Percentiles rank a stretch among this genome's conserved stretches.
phyloP scores from a whole-genome alignment of 2,329 filamentous ascomycete genomes.

The Verticillium nonalfalfae region DNA sequence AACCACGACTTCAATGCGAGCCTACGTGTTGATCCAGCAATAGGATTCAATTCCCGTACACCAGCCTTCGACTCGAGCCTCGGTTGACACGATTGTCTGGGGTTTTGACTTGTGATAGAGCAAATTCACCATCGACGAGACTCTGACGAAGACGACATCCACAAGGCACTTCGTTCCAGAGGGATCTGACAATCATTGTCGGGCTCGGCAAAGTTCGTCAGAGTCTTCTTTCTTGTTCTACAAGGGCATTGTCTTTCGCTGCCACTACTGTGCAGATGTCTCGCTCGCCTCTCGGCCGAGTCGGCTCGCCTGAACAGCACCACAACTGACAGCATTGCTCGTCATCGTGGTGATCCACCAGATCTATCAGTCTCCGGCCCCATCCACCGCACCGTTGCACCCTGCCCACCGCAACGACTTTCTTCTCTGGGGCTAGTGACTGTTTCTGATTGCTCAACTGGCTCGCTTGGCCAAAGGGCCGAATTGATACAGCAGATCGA shows the following conservation, averaged over 20 bases:
- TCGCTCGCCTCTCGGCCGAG: background rate
- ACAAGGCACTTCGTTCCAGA: background rate
- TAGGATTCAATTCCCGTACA: background rate
- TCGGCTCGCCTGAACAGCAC: background rate
- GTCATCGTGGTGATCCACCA: background rate
- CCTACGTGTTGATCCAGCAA: background rate
- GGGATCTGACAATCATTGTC: too few relatives aligned
- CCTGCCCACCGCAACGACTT: background rate
- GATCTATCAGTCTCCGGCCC: background rate
- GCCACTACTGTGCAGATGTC: background rate
- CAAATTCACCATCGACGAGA: background rate
- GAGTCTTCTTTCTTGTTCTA: background rate
- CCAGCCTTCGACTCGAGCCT: background rate
- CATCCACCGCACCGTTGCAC: background rate
- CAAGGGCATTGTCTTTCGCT: background rate
- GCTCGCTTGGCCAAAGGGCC: background rate
- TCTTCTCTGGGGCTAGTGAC: background rate
- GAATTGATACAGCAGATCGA: background rate
- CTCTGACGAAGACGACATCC: background rate
- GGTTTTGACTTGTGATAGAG: background rate
- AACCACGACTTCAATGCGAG: background rate
- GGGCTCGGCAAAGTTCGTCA: too few relatives aligned
- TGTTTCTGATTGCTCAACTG: background rate
- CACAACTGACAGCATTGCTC: background rate
- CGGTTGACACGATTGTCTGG: background rate